Conservation (phyloP, 768 basidiomycete species). For the Pleurotus djamor region DNA sequence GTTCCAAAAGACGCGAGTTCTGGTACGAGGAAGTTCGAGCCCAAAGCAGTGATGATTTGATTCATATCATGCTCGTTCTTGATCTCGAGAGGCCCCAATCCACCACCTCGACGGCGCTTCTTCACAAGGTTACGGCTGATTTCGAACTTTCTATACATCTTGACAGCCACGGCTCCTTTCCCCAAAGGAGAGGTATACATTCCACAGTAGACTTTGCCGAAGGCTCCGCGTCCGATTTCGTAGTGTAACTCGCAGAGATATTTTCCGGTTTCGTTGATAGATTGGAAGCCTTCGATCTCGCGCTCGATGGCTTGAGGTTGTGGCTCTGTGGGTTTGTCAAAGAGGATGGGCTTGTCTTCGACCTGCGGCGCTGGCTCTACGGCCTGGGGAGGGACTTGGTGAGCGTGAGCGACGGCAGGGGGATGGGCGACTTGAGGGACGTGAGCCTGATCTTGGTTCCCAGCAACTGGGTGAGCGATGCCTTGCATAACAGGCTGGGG, state of each 20-base stretch:
- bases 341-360: neutral
- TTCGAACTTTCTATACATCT: neutral
- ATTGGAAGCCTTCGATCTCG: neutral
- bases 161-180: constrained; percentile 1
- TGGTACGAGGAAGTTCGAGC: neutral
- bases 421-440: no score
- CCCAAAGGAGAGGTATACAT: neutral
- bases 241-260: neutral
- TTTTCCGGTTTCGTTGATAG: neutral
- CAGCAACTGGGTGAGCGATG: no score
- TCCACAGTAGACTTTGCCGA: neutral
- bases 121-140: neutral
- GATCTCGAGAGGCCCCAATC: neutral
- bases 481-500: no score
- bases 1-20: neutral
- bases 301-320: neutral
- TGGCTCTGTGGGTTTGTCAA: neutral
- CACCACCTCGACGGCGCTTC: neutral
- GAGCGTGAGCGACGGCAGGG: no score
- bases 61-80: neutral
- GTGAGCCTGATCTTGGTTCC: no score
- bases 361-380: neutral
- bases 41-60: neutral
- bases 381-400: no score
- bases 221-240: constrained; percentile 1